Evolutionary conservation across 2,329 filamentous ascomycete genomes (phyloP).

Genomic region (Magnaporthales sp.): DNA sequence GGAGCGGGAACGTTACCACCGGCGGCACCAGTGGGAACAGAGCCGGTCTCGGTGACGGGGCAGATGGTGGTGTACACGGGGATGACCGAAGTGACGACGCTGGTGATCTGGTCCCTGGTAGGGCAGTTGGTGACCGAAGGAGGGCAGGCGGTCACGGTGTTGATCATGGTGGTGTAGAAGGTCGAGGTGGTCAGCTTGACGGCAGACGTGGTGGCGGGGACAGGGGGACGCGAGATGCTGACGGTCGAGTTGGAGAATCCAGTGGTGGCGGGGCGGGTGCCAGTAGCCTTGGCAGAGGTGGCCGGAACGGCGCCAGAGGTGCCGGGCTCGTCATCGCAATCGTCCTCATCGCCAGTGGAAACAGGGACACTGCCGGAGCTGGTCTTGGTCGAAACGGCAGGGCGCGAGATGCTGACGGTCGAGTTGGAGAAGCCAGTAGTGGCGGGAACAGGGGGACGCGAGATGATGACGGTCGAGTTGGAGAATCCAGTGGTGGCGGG

Average conservation of each 20-base stretch:
- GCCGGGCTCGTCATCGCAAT: neutral
- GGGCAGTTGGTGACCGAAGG: neutral
- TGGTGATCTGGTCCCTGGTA: neutral
- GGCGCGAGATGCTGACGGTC: neutral
- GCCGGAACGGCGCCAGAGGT: neutral
- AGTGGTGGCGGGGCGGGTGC: neutral
- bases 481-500: neutral
- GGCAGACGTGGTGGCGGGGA: neutral
- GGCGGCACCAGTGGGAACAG: neutral
- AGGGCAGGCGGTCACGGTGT: slow-evolving; percentile 2
- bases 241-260: neutral
- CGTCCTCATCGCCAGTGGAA: neutral
- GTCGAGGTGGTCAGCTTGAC: neutral
- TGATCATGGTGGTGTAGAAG: neutral
- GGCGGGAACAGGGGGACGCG: too few relatives aligned
- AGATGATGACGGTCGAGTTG: neutral
- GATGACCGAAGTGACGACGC: neutral
- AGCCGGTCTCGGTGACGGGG: neutral
- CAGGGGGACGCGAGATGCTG: neutral
- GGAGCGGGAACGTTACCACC: neutral
- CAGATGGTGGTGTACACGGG: neutral
- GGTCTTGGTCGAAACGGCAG: neutral
- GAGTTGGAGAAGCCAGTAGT: neutral
- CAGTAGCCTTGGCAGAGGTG: neutral
- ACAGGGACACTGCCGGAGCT: neutral